phyloP scores from a whole-genome alignment of 2,329 filamentous ascomycete genomes.

The Gnomoniopsis sp. region DNA sequence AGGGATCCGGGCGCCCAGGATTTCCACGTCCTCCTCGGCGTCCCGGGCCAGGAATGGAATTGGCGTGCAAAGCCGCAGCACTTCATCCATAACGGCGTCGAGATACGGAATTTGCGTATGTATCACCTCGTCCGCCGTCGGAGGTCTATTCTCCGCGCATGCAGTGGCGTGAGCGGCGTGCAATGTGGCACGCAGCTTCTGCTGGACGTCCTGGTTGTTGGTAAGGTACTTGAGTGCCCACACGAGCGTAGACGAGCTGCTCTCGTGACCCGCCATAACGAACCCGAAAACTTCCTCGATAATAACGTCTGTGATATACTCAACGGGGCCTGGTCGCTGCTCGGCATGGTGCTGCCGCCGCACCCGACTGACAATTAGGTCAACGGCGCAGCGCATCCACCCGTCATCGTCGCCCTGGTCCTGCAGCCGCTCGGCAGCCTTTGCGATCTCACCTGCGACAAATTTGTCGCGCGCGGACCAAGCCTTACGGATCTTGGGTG shows the following conservation, averaged over 20 bases:
- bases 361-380: slow-evolving; percentile 4
- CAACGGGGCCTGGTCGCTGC: not conserved
- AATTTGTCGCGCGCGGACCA: not conserved
- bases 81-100: slow-evolving; percentile 1
- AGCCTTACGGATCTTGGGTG: slow-evolving; percentile 1
- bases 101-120: not conserved
- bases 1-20: not conserved
- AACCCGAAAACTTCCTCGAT: slow-evolving; percentile 3
- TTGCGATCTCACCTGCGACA: not conserved
- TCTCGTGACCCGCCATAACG: slow-evolving; percentile 2
- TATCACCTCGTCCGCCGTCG: not conserved
- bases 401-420: not conserved
- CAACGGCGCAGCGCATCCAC: not conserved
- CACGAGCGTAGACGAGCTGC: not conserved
- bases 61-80: not conserved
- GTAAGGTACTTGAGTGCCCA: slow-evolving; percentile 4
- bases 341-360: not conserved
- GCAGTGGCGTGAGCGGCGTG: not conserved
- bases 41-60: slow-evolving; percentile 5
- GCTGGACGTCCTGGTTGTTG: not conserved
- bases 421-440: not conserved
- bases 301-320: not conserved
- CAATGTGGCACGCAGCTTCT: not conserved
- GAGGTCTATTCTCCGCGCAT: not conserved
- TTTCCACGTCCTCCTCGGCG: not conserved